Evolutionary conservation across 192 early-diverging fungal species (phyloP), one percentile per base, ranked within the genome.

Genomic region (Podila horticola): DNA sequence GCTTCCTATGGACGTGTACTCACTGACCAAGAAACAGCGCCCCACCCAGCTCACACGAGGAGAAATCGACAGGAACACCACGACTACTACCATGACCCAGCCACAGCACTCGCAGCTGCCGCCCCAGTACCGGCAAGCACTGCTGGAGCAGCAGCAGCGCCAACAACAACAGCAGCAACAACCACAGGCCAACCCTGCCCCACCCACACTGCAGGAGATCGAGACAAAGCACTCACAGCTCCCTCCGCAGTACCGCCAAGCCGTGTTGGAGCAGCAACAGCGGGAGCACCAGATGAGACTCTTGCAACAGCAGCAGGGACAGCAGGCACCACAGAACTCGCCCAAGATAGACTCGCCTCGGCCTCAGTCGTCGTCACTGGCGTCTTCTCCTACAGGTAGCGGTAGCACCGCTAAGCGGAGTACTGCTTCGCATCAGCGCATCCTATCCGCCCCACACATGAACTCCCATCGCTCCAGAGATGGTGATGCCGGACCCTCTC

Each of bases 41-140:
- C 77, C 77, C 31, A 73, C 77, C 10, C 77, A 81, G 62, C 58
- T 81, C n/a, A 81, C 77, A 29, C 72, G 71, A 48, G 77, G 60
- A 29, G 64, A 73, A 73, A 24, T 72, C 4, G 58, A 72, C 70
- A 71, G 55, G 30, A 30, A 64, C 34, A 24, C 29, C 19, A 29
- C 12, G 58, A 51, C 50, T 15, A 28, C 58, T n/a, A 20, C 65
- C 33, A 72, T 72, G 69, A 67, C 70, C 48, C 61, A 50, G 4
- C 64, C 36, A 28, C 61, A 74, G 29, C 52, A 55, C 24, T 62
- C 72, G 22, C 72, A 74, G 34, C 55, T 79, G 15, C 76, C 76
- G 4, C 76, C 70, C 9, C 76, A 79, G 59, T 79, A 79, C 22
- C 69, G 69, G 34, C 76, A 79, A 22, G 76, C 76, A 11, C 64